Evolutionary conservation across 371 early-diverging fungal genomes (phyloP), one percentile per base, ranked within the genome.

Genomic region (Circinella minor): DNA sequence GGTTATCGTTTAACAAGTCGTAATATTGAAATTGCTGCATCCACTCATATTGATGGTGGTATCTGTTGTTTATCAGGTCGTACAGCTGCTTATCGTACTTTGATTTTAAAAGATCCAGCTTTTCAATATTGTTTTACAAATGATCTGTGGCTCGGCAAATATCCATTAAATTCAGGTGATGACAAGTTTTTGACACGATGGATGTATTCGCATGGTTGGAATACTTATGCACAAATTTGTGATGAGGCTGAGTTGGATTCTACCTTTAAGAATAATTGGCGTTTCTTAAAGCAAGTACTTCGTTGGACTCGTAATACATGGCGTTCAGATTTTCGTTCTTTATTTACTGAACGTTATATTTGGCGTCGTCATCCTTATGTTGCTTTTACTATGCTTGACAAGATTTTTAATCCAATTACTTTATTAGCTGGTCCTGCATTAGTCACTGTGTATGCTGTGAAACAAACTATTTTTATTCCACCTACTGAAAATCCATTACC

Each of bases 251-350:
- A 91, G 57, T 77, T 91, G 34, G 69, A 70, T 38, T 91, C 91
- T 9, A 91, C 91, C 0, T 91, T 91, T 80, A 91, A 91, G 77
- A 86, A 91, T 77, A 90, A 91, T 71, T 91, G 90, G 90, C 82
- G 88, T 3, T 91, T 91, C 65, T 70, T 91, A 48, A 90, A 89
- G 64, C 91, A 91, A 67, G 84, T 91, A 10, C 69, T 90, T 63
- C 79, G 91, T 36, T 91, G 91, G 91, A 91, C 91, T 3, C 83
- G 91, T 38, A 91, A 91, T 70, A 91, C 91, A 55, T 91, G 91
- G 91, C 80, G 91, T 3, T 88, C 88, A 15, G 91, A 91, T 66
- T 86, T 88, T 71, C 81, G 88, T 11, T 86, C 86, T n/a, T 70
- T 91, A 60, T 90, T 90, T 65, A 83, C 75, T 39, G 91, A 91